Base-by-base conservation (phyloP, 2,329 filamentous ascomycete genomes). In the Sporothrix pallida region DNA sequence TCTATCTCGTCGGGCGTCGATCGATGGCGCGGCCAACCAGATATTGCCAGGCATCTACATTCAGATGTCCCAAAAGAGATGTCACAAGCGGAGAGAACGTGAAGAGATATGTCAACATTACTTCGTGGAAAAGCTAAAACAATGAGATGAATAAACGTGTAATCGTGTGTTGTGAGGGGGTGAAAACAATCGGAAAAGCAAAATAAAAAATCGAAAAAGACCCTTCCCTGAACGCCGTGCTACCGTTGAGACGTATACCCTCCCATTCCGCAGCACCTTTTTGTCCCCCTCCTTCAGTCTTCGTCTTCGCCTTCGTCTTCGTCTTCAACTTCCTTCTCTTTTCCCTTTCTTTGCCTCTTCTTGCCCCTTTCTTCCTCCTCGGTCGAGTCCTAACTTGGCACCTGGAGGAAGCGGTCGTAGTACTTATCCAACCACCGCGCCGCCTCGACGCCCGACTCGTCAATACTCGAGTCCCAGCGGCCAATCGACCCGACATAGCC, bases 401-500 rank as follows among this genome's bases (percentile, higher is more conserved):
- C 78, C 78, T 88, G 83, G 80, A 89, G 81, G 78, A 89, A 89
- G 37, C 86, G 84, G 60, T 83, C 82, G 76, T 87, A 89, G 77
- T 89, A 89, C 17, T 80, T 79, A 76, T 88, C 86, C 31, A 89
- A 80, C 87, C 87, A 89, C 74, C 80, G 81, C 42, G 87, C 87
- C 9, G 87, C 87, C 65, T 85, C 83, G 58, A 84, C 80, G 58
- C 87, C 87, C 6, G 86, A 81, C 58, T 85, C 85, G 72, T 87
- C 86, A 42, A 86, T 78, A 76, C 82, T 84, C 48, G 85, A 83
- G 78, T 87, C 85, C 86, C 86, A 87, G 56, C 85, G 81, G 62
- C 86, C 83, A 31, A 92, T 81, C n/a, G 86, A 89, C 1, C 91
- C 92, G 4, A 93, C 88, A 79, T 93, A 94, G 12, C 92, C 91